Conservation (phyloP, 805 yeast genomes). For the Lipomyces sp. region DNA sequence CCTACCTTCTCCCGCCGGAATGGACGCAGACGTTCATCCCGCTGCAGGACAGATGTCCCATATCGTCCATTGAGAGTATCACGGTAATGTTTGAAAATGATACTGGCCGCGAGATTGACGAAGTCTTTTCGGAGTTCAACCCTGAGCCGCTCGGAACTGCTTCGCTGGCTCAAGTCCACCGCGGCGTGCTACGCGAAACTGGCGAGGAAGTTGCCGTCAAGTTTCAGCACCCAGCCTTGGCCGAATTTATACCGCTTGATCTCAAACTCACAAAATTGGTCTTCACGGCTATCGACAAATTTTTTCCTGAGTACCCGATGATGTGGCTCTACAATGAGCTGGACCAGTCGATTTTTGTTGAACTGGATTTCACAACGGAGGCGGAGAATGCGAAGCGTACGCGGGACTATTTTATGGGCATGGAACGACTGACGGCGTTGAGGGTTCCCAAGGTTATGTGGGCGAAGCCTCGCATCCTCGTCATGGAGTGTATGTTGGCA, state of each 20-base stretch:
- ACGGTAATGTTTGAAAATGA: conserved; percentile 64
- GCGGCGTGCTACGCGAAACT: conserved; percentile 55
- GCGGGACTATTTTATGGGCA: conserved; percentile 59
- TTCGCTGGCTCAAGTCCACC: conserved; percentile 92
- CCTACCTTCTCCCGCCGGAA: conserved; percentile 83
- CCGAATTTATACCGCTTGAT: conserved; percentile 88
- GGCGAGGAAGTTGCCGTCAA: conserved; percentile 87
- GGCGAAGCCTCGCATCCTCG: conserved; percentile 66
- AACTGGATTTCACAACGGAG: conserved; percentile 82
- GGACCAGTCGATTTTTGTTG: conserved; percentile 82
- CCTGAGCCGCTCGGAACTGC: conserved; percentile 88
- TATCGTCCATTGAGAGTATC: conserved; percentile 68
- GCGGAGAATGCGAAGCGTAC: conserved; percentile 79
- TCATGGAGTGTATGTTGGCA: conserved; percentile 51
- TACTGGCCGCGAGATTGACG: conserved; percentile 57
- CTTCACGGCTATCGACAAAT: conserved; percentile 65
- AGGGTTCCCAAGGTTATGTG: conserved; percentile 69
- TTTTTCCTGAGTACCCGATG: conserved; percentile 91
- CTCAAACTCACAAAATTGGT: conserved; percentile 72
- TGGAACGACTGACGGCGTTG: conserved; percentile 60
- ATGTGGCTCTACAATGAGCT: conserved; percentile 96
- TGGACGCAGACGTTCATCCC: conserved; percentile 97
- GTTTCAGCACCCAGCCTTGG: conserved; percentile 84
- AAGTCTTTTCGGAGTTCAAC: conserved; percentile 64
- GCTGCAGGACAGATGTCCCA: conserved; percentile 85